phyloP scores from a whole-genome alignment of 2,329 filamentous ascomycete species.

The Cryphonectria parasitica region DNA sequence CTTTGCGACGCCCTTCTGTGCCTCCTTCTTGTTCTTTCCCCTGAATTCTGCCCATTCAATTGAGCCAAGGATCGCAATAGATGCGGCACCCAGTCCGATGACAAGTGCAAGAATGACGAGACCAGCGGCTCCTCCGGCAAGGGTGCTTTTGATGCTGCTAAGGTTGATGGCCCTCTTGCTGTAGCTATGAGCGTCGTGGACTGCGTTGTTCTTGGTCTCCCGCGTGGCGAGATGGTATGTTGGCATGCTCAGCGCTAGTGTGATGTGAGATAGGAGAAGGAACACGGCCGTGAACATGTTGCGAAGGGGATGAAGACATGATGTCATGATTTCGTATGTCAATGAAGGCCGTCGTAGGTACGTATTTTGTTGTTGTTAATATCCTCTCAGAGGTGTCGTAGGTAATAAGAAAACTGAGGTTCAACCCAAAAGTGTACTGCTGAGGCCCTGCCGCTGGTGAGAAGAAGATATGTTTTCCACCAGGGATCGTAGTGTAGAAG shows the following conservation, averaged over 20 bases:
- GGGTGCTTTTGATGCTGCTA: not conserved
- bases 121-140: slow-evolving; percentile 11
- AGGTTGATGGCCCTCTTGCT: not conserved
- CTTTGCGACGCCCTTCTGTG: not conserved
- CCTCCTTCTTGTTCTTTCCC: slow-evolving; percentile 20
- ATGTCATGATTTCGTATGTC: slow-evolving; percentile 2
- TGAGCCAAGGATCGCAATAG: slow-evolving; percentile 21
- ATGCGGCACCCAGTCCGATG: slow-evolving; percentile 26
- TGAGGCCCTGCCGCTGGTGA: not conserved
- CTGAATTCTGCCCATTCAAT: slow-evolving; percentile 22
- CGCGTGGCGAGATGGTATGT: not conserved
- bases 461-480: not conserved
- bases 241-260: not conserved
- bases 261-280: not conserved
- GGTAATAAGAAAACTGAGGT: not conserved
- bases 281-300: not conserved
- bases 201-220: not conserved
- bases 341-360: not conserved
- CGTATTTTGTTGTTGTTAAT: not conserved
- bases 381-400: not conserved
- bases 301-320: not conserved
- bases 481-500: not conserved
- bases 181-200: not conserved
- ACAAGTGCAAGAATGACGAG: slow-evolving; percentile 21
- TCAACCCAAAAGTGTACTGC: not conserved